phyloP scores from a whole-genome alignment of 2,329 filamentous ascomycete genomes.

The Lachnellula subtilissima region DNA sequence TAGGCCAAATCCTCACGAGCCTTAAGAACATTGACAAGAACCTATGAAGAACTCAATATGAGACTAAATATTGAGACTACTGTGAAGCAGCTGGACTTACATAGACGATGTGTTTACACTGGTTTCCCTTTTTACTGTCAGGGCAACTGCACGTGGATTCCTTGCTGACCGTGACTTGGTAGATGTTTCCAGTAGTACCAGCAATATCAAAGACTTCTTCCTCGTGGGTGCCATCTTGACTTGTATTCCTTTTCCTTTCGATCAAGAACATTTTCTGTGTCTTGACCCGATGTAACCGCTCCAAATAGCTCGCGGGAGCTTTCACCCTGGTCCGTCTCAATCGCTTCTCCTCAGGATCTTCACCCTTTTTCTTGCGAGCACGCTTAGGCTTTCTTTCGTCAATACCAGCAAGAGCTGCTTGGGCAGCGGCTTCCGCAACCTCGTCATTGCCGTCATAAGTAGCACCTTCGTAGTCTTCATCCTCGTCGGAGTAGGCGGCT shows the following conservation, averaged over 20 bases:
- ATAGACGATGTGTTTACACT: constrained; percentile 62
- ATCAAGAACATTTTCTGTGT: constrained; percentile 55
- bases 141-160: constrained; percentile 51
- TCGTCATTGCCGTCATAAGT: constrained; percentile 10
- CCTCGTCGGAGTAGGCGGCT: constrained; percentile 4
- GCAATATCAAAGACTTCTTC: constrained; percentile 52
- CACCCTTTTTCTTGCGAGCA: constrained; percentile 12
- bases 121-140: constrained; percentile 47
- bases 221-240: constrained; percentile 34
- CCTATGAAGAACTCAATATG: constrained; percentile 29
- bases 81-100: constrained; percentile 30
- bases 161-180: constrained; percentile 50
- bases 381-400: constrained; percentile 13
- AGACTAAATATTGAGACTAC: neutral
- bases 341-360: constrained; percentile 34
- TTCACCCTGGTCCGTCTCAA: constrained; percentile 36
- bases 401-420: constrained; percentile 11
- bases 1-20: constrained; percentile 51
- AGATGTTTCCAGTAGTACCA: constrained; percentile 58
- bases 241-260: constrained; percentile 35
- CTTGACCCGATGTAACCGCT: constrained; percentile 43
- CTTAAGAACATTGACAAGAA: constrained; percentile 54
- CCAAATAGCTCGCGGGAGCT: constrained; percentile 42
- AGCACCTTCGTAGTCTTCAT: constrained; percentile 11
- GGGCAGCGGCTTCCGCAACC: neutral